Percentiles rank a stretch among this genome's conserved stretches.
phyloP scores from a whole-genome alignment of 1,284 basidiomycete genomes.

The Pascua sp. region DNA sequence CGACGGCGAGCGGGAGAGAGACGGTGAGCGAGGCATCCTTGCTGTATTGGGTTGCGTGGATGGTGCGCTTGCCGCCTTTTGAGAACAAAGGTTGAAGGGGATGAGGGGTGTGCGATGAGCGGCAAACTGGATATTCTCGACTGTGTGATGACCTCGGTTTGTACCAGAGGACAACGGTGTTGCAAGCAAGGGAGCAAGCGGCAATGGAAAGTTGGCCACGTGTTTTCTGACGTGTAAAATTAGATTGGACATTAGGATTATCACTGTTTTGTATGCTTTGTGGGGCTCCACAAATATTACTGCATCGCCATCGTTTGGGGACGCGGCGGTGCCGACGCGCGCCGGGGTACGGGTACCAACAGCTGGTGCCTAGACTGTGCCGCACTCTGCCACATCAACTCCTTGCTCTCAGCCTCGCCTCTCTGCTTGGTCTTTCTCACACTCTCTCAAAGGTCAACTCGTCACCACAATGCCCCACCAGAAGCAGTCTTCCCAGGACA shows the following conservation, averaged over 20 bases:
- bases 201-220: too few species aligned
- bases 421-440: background rate
- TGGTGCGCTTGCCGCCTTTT: constrained; percentile 5
- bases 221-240: too few species aligned
- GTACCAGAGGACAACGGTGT: too few species aligned
- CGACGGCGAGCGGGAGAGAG: constrained; percentile 5
- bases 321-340: too few species aligned
- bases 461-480: background rate
- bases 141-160: too few species aligned
- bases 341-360: too few species aligned
- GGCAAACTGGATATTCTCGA: too few species aligned
- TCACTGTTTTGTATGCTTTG: background rate
- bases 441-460: background rate
- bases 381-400: background rate
- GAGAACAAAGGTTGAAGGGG: background rate
- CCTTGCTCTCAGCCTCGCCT: background rate
- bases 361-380: too few species aligned
- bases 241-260: too few species aligned
- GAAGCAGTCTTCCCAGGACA: constrained; percentile 11
- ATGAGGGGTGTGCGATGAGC: background rate
- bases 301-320: too few species aligned
- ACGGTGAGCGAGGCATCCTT: constrained; percentile 30
- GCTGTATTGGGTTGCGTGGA: background rate
- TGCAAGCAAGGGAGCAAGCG: too few species aligned
- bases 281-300: too few species aligned